Evolutionary conservation across 371 early-diverging fungal species (phyloP), one percentile per base, ranked within the genome.

Genomic region (Lichtheimia ornata): DNA sequence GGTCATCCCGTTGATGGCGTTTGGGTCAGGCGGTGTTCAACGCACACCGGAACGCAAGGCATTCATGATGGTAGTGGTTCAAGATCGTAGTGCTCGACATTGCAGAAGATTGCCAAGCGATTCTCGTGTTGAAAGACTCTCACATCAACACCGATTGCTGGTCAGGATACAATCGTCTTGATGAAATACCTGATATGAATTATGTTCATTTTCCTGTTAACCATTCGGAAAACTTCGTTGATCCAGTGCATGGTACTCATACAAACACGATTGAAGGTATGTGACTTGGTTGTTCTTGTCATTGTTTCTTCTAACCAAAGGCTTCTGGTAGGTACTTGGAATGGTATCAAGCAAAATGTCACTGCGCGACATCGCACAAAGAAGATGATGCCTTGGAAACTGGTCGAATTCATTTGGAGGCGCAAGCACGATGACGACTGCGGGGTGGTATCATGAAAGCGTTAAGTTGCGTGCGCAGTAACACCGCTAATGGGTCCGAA

Each of bases 91-190:
- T n/a, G n/a, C n/a, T n/a, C n/a, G n/a, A n/a, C n/a, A n/a, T n/a
- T n/a, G n/a, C n/a, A n/a, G n/a, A n/a, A n/a, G 25, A 30, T 66
- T 24, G 58, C 62, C 24, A 24, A 1, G 4, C 2, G 27, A 5
- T 50, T n/a, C n/a, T 5, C 40, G 62, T 66, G 5, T 17, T n/a
- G 12, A 49, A 50, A 42, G 62, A 58, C 2, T 50, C 51, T 0
- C 50, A 47, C 17, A 53, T 62, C 6, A n/a, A 59, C 25, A 62
- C 67, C 0, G 67, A 66, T 41, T 58, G 51, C 14, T 66, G 67
- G 67, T 4, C 30, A 9, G 59, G 2, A 52, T 63, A 53, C 59
- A n/a, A n/a, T n/a, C n/a, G n/a, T n/a, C n/a, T n/a, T n/a, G n/a
- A n/a, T n/a, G n/a, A n/a, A n/a, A n/a, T 28, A n/a, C 56, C 20